These are phyloP conservation scores for Suillus clintonianus DNA, from an alignment of 768 basidiomycete genomes.

Conservation along the genomic window DNA sequence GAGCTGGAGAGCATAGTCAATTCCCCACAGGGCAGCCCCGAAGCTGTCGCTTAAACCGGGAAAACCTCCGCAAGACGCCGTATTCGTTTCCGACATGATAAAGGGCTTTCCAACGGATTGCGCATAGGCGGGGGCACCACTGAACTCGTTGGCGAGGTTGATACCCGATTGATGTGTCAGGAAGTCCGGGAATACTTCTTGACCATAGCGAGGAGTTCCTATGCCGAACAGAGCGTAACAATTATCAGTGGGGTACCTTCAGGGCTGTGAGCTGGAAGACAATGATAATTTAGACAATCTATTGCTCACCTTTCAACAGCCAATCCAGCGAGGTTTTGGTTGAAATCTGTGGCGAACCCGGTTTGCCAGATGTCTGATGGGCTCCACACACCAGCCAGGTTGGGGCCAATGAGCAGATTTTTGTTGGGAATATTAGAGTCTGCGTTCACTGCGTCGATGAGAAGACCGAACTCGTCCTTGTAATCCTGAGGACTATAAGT, in stretches of 20 bases:
- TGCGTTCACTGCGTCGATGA: constrained; percentile 45
- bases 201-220: constrained; percentile 43
- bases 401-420: constrained; percentile 63
- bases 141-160: constrained; percentile 53
- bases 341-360: constrained; percentile 47
- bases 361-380: constrained; percentile 56
- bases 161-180: constrained; percentile 58
- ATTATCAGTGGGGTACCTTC: constrained; percentile 63
- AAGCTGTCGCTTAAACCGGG: constrained; percentile 59
- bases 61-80: constrained; percentile 53
- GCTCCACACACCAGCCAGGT: constrained; percentile 56
- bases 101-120: constrained; percentile 43
- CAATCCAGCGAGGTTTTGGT: constrained; percentile 43
- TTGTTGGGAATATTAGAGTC: constrained; percentile 40
- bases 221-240: constrained; percentile 53
- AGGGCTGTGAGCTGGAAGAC: constrained; percentile 13
- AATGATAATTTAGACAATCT: neutral
- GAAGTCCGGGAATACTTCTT: constrained; percentile 43
- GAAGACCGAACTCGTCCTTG: constrained; percentile 48
- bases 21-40: constrained; percentile 51
- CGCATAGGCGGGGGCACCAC: constrained; percentile 45
- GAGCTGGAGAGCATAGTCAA: constrained; percentile 56
- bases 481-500: constrained; percentile 43
- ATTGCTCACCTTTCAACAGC: constrained; percentile 54
- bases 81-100: constrained; percentile 60